Evolutionary conservation across 2,329 filamentous ascomycete genomes (phyloP).

Genomic region (Teratosphaeriaceae sp.): DNA sequence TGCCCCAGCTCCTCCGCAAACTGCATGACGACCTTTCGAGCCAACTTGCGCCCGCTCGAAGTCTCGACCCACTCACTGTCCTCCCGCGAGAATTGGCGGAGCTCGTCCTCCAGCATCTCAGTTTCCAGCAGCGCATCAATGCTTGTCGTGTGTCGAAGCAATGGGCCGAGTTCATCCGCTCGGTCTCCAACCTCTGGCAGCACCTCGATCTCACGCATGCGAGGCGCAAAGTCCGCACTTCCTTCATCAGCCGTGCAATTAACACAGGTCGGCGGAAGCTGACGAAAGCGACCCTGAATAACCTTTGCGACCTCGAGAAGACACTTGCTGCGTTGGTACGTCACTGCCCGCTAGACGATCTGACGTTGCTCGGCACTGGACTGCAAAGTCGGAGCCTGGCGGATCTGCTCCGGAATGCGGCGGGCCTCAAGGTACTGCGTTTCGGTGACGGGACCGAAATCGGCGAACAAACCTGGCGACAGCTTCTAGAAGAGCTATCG

Average conservation of each 20-base stretch:
- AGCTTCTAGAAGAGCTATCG: background rate
- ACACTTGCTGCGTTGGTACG: constrained; percentile 31
- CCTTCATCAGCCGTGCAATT: constrained; percentile 38
- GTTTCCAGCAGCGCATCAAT: constrained; percentile 42
- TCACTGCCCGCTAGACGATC: constrained; percentile 27
- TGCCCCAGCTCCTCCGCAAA: constrained; percentile 16
- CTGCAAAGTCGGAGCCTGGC: constrained; percentile 16
- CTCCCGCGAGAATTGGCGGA: constrained; percentile 50
- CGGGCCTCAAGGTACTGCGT: constrained; percentile 13
- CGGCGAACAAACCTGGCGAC: constrained; percentile 4
- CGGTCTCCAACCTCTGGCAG: constrained; percentile 43
- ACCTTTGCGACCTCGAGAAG: constrained; percentile 34
- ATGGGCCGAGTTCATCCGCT: constrained; percentile 48
- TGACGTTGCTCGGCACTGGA: constrained; percentile 30
- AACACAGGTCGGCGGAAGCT: constrained; percentile 33
- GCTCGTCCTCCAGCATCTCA: constrained; percentile 46
- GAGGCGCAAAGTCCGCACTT: constrained; percentile 33
- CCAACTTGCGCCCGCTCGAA: constrained; percentile 35
- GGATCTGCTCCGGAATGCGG: constrained; percentile 11
- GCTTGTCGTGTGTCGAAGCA: constrained; percentile 49
- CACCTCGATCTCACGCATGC: constrained; percentile 47
- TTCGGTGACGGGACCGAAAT: constrained; percentile 15
- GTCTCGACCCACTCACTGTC: constrained; percentile 46
- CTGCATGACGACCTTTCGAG: constrained; percentile 42
- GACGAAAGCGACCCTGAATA: constrained; percentile 28